Evolutionary conservation across 2,329 filamentous ascomycete genomes (phyloP), one percentile per base, ranked within the genome.

Genomic region (Septoria petroselini): DNA sequence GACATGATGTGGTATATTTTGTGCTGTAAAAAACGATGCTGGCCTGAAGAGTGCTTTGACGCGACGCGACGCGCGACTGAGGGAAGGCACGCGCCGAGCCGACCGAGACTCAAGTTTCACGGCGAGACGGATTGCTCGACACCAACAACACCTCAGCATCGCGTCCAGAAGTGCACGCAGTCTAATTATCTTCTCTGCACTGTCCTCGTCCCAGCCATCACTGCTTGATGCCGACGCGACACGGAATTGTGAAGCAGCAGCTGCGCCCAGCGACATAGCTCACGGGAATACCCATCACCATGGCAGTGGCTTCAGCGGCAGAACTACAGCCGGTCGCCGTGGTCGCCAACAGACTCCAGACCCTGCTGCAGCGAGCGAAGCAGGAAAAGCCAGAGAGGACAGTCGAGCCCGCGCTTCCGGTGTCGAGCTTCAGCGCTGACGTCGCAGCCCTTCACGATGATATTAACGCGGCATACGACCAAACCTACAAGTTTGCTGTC

Each of bases 401-500:
- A 1, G 70, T 76, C 15, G 71, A 75, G 42, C 73, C 73, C 37
- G 69, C 71, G 11, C 60, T 77, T 3, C 68, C 70, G n/a, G 63
- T 68, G 1, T 63, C 70, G 5, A 68, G 71, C 38, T 60, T 77
- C 30, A 58, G 65, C 11, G 53, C 54, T 8, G 58, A 58, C 6
- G 54, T 65, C 3, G 58, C 58, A 21, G 48, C 41, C 4, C 53
- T 69, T 7, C 55, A 63, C 25, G 57, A 62, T 15, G 62, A 59
- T 21, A 44, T 68, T 11, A 58, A 61, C 17, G 55, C 47, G 19
- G 37, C 50, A 7, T 57, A 60, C 49, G 61, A 65, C 17, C 62
- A 62, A 15, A 40, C 46, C 17, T 64, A 65, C 48, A 54, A 57
- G 27, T 61, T 82, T 65, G 82, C 84, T 27, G 78, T 87, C 17